phyloP scores from a whole-genome alignment of 2,329 filamentous ascomycete genomes.

The Apiospora sp. region DNA sequence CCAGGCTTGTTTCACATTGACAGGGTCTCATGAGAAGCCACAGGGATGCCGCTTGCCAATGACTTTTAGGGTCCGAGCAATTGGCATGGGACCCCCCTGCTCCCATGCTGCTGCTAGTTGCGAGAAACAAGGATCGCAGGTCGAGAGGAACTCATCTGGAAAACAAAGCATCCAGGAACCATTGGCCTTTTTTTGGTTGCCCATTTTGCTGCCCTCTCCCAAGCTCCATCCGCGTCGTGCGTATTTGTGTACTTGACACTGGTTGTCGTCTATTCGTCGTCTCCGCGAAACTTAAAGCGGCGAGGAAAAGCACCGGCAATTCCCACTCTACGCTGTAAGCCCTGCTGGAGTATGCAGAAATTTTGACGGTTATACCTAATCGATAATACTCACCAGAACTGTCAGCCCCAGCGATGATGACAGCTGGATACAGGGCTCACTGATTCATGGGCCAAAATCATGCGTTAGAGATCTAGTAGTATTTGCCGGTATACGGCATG shows the following conservation, averaged over 20 bases:
- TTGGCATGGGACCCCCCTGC: conserved; percentile 6
- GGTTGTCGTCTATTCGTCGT: not conserved
- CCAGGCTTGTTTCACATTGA: conserved; percentile 59
- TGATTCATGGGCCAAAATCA: conserved; percentile 16
- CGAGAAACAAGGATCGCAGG: conserved; percentile 21
- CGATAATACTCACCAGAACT: conserved; percentile 13
- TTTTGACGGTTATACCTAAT: conserved; percentile 10
- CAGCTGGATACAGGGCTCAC: conserved; percentile 2
- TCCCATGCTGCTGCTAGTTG: not conserved
- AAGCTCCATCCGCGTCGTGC: not conserved
- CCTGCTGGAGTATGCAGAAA: not conserved
- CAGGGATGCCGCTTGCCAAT: conserved; percentile 31
- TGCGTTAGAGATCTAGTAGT: not conserved
- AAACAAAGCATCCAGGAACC: conserved; percentile 24
- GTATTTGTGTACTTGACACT: conserved; percentile 16
- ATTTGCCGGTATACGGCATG: not conserved
- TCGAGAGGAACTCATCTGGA: conserved; percentile 13
- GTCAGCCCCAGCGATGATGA: not conserved
- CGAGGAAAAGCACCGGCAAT: not conserved
- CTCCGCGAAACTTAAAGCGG: not conserved
- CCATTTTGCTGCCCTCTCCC: not conserved
- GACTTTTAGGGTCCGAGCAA: conserved; percentile 24
- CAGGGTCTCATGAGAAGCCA: conserved; percentile 40
- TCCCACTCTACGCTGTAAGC: not conserved
- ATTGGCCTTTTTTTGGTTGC: conserved; percentile 12